Conservation (phyloP, 2,329 filamentous ascomycete genomes). For the Aureobasidium sp. region DNA sequence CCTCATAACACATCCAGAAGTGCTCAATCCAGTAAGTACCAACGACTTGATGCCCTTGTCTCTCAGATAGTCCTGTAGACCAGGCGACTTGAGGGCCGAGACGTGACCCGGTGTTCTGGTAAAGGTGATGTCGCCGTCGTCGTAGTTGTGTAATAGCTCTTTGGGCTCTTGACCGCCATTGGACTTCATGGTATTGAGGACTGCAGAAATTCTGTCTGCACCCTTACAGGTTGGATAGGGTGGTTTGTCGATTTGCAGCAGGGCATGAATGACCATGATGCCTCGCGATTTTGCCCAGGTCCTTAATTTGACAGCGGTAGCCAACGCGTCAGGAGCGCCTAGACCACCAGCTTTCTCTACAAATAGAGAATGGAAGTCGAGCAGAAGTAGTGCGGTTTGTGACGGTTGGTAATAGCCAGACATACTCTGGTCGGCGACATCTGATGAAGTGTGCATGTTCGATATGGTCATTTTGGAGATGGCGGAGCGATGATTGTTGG, state of each 20-base stretch:
- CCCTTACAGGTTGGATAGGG: neutral
- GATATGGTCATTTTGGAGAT: no score
- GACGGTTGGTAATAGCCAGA: neutral
- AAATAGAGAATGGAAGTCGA: neutral
- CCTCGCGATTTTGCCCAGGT: neutral
- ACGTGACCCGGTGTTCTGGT: constrained; percentile 22
- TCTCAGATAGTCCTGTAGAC: constrained; percentile 21
- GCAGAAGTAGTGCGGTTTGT: neutral
- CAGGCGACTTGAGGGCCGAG: constrained; percentile 26
- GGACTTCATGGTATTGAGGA: no score
- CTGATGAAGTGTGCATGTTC: no score
- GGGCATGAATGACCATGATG: neutral
- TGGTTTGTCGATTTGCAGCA: neutral
- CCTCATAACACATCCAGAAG: neutral
- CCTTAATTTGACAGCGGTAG: neutral
- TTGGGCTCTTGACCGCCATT: neutral
- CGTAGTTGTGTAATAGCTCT: constrained; percentile 14
- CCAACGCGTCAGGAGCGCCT: neutral
- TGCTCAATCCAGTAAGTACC: constrained; percentile 20
- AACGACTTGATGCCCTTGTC: constrained; percentile 22
- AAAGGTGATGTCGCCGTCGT: constrained; percentile 21
- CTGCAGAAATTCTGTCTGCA: no score
- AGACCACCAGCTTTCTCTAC: neutral
- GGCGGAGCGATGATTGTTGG: no score
- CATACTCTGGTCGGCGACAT: no score